Conservation (phyloP, 805 yeast species). For the Candida arabinofermentans region DNA sequence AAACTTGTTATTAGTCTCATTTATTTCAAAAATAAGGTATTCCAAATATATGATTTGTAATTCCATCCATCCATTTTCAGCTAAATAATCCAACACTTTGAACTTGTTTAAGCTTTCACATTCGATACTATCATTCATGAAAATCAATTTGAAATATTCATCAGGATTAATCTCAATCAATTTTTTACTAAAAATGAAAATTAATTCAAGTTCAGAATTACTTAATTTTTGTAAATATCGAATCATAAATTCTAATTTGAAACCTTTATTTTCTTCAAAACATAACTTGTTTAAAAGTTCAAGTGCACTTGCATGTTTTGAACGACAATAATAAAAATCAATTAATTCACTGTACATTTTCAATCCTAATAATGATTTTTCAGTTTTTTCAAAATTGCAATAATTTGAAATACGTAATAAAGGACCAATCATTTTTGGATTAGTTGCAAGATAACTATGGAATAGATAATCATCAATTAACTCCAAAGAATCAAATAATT, state of each 20-base stretch:
- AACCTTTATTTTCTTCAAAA: constrained; percentile 23
- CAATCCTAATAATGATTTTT: constrained; percentile 42
- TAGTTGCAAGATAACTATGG: constrained; percentile 63
- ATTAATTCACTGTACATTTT: constrained; percentile 62
- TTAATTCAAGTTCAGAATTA: constrained; percentile 44
- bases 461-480: constrained; percentile 77
- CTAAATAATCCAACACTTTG: constrained; percentile 52
- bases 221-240: constrained; percentile 56
- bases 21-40: constrained; percentile 40
- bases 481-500: constrained; percentile 36
- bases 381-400: constrained; percentile 66
- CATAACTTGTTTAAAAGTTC: constrained; percentile 44
- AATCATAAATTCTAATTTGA: constrained; percentile 43
- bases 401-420: constrained; percentile 70
- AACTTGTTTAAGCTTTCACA: constrained; percentile 54
- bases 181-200: constrained; percentile 55
- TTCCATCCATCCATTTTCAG: constrained; percentile 12
- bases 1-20: constrained; percentile 33
- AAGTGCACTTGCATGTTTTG: constrained; percentile 63
- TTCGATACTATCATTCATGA: constrained; percentile 60
- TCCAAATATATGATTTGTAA: constrained; percentile 49
- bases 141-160: constrained; percentile 43
- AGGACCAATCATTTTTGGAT: constrained; percentile 76
- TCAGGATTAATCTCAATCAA: constrained; percentile 38
- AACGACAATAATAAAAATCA: constrained; percentile 69